These are phyloP conservation scores for Sarcocystis neurona DNA, from an alignment of 169 alveolate species.

Conservation along the genomic window DNA sequence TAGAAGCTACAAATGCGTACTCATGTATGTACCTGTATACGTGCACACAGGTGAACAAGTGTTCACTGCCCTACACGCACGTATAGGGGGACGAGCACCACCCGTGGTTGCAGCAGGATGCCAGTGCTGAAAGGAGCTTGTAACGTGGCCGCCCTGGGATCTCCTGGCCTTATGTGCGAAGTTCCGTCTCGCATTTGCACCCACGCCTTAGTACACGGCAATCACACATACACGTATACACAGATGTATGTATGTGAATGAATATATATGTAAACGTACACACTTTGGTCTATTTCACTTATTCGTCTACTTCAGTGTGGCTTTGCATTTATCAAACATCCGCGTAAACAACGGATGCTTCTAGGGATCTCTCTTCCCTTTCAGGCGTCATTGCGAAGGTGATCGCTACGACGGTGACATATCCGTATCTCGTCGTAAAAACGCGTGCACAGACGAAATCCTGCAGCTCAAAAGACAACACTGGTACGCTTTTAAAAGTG, in stretches of 20 bases:
- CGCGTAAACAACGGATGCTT: background rate
- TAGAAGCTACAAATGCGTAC: background rate
- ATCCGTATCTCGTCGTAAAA: constrained; percentile 65
- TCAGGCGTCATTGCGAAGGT: constrained; percentile 59
- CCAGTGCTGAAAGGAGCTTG: too few relatives aligned
- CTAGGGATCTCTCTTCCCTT: background rate
- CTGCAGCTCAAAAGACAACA: constrained; percentile 54
- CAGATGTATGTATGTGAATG: too few relatives aligned
- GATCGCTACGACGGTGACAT: constrained; percentile 61
- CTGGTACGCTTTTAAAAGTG: constrained; percentile 33
- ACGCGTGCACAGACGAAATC: constrained; percentile 66
- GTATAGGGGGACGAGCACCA: too few relatives aligned
- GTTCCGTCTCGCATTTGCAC: too few relatives aligned
- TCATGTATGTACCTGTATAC: background rate
- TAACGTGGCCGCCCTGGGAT: too few relatives aligned
- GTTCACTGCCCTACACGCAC: background rate
- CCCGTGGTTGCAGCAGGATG: too few relatives aligned
- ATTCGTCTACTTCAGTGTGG: too few relatives aligned
- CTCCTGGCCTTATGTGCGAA: too few relatives aligned
- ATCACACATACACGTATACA: too few relatives aligned
- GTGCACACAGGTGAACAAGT: background rate
- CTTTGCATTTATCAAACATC: background rate
- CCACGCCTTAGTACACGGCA: too few relatives aligned
- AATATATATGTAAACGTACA: too few relatives aligned
- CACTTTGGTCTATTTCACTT: too few relatives aligned